Evolutionary conservation across 2,329 filamentous ascomycete genomes (phyloP).

Genomic region (Venturia asperata): DNA sequence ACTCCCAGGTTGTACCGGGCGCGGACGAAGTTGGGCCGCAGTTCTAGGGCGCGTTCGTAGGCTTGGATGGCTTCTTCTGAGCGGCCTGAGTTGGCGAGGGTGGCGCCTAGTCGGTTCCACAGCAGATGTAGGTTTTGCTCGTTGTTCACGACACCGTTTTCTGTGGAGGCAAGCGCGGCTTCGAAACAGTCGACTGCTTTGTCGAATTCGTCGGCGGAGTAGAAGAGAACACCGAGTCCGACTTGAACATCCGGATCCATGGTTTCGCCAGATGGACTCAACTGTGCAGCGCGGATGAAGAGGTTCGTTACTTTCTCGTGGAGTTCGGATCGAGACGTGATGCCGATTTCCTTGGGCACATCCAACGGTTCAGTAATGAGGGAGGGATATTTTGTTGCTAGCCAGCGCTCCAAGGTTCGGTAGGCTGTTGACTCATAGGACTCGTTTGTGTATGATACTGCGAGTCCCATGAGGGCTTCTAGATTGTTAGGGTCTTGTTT

Average conservation of each 20-base stretch:
- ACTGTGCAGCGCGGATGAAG: conserved; percentile 86
- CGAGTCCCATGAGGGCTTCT: conserved; percentile 85
- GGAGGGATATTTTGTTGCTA: conserved; percentile 86
- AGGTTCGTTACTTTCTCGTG: conserved; percentile 85
- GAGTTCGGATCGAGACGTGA: conserved; percentile 83
- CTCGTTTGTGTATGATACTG: conserved; percentile 97
- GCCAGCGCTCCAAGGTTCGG: conserved; percentile 91
- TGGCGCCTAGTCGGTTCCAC: conserved; percentile 95
- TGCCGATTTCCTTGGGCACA: conserved; percentile 75
- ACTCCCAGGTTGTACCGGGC: conserved; percentile 96
- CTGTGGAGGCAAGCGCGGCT: conserved; percentile 77
- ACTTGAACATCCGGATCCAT: conserved; percentile 99
- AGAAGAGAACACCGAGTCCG: conserved; percentile 92
- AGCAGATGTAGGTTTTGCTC: conserved; percentile 83
- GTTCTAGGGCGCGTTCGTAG: conserved; percentile 83
- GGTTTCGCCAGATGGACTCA: conserved; percentile 83
- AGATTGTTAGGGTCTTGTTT: conserved; percentile 83
- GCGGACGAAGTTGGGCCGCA: conserved; percentile 93
- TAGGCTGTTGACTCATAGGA: conserved; percentile 97
- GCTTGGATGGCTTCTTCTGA: conserved; percentile 94
- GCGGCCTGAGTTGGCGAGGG: conserved; percentile 87
- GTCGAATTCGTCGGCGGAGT: conserved; percentile 94
- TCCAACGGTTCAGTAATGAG: conserved; percentile 69
- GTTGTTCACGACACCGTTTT: conserved; percentile 76
- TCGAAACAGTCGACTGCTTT: conserved; percentile 99